phyloP scores from a whole-genome alignment of 352 stramenopile species.

The Phytopythium kandeliae region DNA sequence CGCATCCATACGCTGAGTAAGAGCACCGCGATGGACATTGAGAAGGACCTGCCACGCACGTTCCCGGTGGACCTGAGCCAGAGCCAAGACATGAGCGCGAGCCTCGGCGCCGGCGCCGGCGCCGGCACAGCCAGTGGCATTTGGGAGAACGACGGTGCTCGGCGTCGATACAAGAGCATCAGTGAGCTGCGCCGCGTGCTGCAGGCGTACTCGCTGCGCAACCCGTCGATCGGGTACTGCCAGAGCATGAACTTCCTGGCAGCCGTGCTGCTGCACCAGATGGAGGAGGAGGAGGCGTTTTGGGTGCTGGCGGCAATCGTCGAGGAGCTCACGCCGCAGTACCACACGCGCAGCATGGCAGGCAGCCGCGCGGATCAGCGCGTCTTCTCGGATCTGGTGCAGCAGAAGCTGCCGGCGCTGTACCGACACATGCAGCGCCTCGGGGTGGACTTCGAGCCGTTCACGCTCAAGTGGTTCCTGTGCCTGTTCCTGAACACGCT shows the following conservation, averaged over 20 bases:
- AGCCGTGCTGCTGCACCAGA: constrained; percentile 68
- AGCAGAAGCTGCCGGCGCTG: constrained; percentile 79
- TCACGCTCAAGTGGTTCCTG: constrained; percentile 92
- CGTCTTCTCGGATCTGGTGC: constrained; percentile 82
- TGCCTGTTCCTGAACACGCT: constrained; percentile 92
- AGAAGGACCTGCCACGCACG: constrained; percentile 84
- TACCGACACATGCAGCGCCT: constrained; percentile 62
- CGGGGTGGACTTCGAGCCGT: constrained; percentile 80
- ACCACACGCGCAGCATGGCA: constrained; percentile 85
- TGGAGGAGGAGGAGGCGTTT: constrained; percentile 85
- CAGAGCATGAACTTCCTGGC: constrained; percentile 89
- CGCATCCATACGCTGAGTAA: constrained; percentile 55
- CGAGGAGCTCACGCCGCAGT: constrained; percentile 87
- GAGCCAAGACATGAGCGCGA: constrained; percentile 3
- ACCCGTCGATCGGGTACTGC: constrained; percentile 84
- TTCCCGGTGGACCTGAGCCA: constrained; percentile 41
- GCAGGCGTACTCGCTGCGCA: constrained; percentile 80
- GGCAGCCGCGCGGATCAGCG: constrained; percentile 87
- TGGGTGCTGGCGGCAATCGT: constrained; percentile 84
- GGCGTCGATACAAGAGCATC: constrained; percentile 28
- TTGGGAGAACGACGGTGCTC: constrained; percentile 15
- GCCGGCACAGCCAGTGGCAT: constrained; percentile 1
- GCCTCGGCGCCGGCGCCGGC: neutral
- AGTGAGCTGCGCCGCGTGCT: constrained; percentile 72
- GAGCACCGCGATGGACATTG: constrained; percentile 75